Percentiles rank a stretch among this genome's conserved stretches.
Conservation (phyloP, 2,329 filamentous ascomycete genomes). For the Talaromyces sp. region DNA sequence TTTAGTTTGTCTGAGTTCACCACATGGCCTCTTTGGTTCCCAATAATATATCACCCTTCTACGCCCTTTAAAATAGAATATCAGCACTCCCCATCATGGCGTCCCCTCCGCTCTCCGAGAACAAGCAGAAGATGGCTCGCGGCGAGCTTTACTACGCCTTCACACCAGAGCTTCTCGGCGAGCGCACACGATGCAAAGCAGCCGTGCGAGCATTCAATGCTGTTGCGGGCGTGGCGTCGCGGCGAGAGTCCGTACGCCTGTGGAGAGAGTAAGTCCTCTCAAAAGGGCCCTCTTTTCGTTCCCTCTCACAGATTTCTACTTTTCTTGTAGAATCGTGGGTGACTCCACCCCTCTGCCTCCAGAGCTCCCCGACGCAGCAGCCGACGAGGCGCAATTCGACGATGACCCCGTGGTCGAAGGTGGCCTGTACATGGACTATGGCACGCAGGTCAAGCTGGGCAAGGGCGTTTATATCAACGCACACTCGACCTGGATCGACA, state of each 20-base stretch:
- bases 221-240: conserved; percentile 55
- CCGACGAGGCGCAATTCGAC: conserved; percentile 61
- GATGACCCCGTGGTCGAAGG: conserved; percentile 65
- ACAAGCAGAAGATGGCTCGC: conserved; percentile 50
- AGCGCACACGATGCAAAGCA: conserved; percentile 58
- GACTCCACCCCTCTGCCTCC: conserved; percentile 63
- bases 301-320: neutral
- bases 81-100: neutral
- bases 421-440: conserved; percentile 72
- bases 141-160: conserved; percentile 74
- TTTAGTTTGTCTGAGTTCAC: no score
- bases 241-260: conserved; percentile 57
- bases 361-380: conserved; percentile 50
- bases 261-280: conserved; percentile 62
- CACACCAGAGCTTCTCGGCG: conserved; percentile 61
- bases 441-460: conserved; percentile 68
- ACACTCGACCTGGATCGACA: conserved; percentile 73
- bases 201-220: conserved; percentile 57
- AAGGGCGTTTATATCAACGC: conserved; percentile 70
- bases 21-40: no score
- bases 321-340: neutral
- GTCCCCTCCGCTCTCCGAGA: neutral
- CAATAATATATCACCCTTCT: no score
- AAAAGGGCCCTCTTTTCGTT: neutral
- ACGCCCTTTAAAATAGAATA: neutral